Base-by-base conservation (phyloP, 306 rosid species). In the Prunus campanulata region DNA sequence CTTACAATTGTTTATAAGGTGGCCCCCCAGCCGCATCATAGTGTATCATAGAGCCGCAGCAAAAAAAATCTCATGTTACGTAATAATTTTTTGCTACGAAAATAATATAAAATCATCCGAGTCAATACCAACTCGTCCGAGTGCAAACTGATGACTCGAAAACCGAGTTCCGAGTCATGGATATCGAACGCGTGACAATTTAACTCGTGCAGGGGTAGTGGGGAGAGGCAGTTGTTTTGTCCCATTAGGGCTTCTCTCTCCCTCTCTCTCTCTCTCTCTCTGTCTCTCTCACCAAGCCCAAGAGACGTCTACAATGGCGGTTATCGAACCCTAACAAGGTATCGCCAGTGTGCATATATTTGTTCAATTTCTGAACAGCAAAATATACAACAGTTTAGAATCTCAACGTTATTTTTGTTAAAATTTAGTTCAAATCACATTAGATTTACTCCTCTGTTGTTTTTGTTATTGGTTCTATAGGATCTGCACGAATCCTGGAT, bases 201-300 rank as follows among this genome's bases (percentile, higher is more conserved):
- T 44, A 76, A 84, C 86, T 70, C 90, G 82, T 84, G 77, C 77
- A 66, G 65, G 79, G 70, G 65, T 79, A 32, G 72, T 25, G 83
- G 49, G 55, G 77, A 79, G 72, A 66, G 75, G 73, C 81, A 51
- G 72, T 80, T 25, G 71, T 67, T 54, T 74, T 74, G 59, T 60
- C 59, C 57, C 48, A 60, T 44, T 46, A 74, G 69, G 77, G 76
- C 44, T 42, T 61, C 12, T 84, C 84, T 82, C 50, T 79, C 72
- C 57, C 46, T 65, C 76, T 67, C 70, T 52, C 76, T 25, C 11
- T 78, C 76, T 67, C 68, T 25, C 25, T 25, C 47, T 52, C 20
- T 25, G 8, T 75, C 70, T 64, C 24, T 54, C 8, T 52, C 69
- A 8, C 54, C 24, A 80, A 83, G 79, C 80, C 67, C 71, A 71